Evolutionary conservation across 2,329 filamentous ascomycete genomes (phyloP).

Genomic region (Xylaria sp.): DNA sequence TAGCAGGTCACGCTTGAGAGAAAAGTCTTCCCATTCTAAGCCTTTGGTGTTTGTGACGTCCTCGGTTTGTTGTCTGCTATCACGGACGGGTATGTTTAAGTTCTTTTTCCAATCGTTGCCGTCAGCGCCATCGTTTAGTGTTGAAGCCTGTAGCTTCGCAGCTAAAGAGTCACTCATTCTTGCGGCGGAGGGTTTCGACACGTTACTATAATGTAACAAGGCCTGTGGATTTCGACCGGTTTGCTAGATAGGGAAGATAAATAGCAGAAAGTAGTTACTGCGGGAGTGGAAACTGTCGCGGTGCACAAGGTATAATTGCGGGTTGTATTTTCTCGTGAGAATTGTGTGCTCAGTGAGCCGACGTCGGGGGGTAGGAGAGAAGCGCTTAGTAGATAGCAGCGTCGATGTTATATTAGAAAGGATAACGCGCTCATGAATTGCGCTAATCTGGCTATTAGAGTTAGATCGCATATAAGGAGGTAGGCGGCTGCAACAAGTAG

Average conservation of each 20-base stretch:
- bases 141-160: conserved; percentile 52
- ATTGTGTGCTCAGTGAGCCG: not conserved
- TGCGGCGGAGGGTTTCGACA: conserved; percentile 47
- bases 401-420: not conserved
- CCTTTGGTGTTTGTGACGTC: conserved; percentile 99
- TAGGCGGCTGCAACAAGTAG: not conserved
- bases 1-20: conserved; percentile 91
- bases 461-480: conserved; percentile 6
- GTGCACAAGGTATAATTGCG: not conserved
- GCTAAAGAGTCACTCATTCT: conserved; percentile 50
- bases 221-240: not conserved
- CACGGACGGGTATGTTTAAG: conserved; percentile 77
- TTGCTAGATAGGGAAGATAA: not conserved
- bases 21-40: conserved; percentile 96
- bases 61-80: conserved; percentile 84
- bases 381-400: not conserved
- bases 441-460: not conserved
- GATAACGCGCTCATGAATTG: conserved; percentile 6
- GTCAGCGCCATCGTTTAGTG: conserved; percentile 60
- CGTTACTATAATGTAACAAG: conserved; percentile 47
- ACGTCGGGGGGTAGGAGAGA: not conserved
- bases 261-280: not conserved
- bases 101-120: conserved; percentile 78
- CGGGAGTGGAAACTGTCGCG: not conserved
- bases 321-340: not conserved